Conservation (phyloP, 768 basidiomycete species). For the Amanita exitialis region DNA sequence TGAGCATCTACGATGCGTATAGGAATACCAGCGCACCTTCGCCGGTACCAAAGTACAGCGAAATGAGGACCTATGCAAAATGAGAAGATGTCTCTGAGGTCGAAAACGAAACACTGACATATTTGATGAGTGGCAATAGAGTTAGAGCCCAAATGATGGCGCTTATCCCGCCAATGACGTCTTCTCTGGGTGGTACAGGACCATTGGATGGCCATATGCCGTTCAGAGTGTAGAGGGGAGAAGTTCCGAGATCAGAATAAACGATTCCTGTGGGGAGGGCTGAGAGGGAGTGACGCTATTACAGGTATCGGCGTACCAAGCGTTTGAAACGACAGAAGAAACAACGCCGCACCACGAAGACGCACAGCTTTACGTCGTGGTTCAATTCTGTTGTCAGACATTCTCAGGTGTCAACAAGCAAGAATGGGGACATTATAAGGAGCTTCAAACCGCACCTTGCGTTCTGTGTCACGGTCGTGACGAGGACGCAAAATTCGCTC, state of each 20-base stretch:
- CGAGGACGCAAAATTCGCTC: neutral
- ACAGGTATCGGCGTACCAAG: constrained; percentile 13
- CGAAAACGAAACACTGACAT: constrained; percentile 25
- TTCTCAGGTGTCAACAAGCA: neutral
- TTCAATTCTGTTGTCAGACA: neutral
- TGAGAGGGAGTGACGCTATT: neutral
- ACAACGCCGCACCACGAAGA: constrained; percentile 7
- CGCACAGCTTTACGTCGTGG: neutral
- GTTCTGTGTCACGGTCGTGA: neutral
- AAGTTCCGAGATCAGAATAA: constrained; percentile 46
- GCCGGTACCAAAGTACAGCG: neutral
- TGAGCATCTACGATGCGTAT: neutral
- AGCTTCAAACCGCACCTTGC: too few species aligned
- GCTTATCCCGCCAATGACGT: constrained; percentile 54
- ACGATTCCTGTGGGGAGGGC: constrained; percentile 28
- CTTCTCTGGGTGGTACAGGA: constrained; percentile 40
- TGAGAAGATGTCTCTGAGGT: constrained; percentile 28
- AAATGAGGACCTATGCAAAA: neutral
- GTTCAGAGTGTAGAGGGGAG: constrained; percentile 54
- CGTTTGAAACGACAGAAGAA: constrained; percentile 24
- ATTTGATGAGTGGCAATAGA: constrained; percentile 55
- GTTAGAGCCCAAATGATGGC: constrained; percentile 60
- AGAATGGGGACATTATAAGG: neutral
- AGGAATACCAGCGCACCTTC: neutral
- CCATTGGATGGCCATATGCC: constrained; percentile 48